These are phyloP conservation scores for Cyclospora cayetanensis DNA, from an alignment of 169 alveolate species.

Conservation along the genomic window DNA sequence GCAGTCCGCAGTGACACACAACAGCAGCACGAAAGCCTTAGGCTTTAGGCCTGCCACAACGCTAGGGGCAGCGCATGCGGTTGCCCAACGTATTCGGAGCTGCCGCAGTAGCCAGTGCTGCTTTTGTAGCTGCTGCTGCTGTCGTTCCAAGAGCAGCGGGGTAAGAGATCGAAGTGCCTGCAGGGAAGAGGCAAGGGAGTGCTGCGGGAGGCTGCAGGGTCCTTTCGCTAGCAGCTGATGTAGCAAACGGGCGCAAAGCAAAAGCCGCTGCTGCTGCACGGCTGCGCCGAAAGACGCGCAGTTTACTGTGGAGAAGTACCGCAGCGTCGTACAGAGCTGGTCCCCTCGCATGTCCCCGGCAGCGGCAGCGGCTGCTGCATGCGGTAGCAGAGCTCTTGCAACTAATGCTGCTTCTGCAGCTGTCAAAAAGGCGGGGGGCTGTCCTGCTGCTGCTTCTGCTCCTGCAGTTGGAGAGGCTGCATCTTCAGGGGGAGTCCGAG, in stretches of 20 bases:
- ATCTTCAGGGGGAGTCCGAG: background rate
- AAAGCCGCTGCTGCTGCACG: conserved; percentile 21
- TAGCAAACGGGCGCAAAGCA: background rate
- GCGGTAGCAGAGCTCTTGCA: conserved; percentile 1
- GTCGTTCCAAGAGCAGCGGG: background rate
- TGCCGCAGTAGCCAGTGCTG: background rate
- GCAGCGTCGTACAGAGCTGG: background rate
- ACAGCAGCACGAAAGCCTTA: conserved; percentile 5
- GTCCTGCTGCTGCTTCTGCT: conserved; percentile 22
- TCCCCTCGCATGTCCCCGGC: background rate
- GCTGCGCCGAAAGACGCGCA: background rate
- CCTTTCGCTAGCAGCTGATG: conserved; percentile 7
- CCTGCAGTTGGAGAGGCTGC: background rate
- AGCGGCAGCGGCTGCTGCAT: conserved; percentile 9
- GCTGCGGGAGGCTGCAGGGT: background rate
- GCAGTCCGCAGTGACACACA: background rate
- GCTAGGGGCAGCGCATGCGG: background rate
- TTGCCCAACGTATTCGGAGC: background rate
- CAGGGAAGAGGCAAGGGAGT: background rate
- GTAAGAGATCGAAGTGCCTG: background rate
- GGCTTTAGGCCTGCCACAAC: background rate
- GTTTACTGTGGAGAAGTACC: background rate
- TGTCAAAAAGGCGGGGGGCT: background rate
- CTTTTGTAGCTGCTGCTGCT: background rate
- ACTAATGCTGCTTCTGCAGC: conserved; percentile 15